These are phyloP conservation scores for Hymenoscyphus infarciens DNA, from an alignment of 2,329 filamentous ascomycete genomes.

Conservation along the genomic window DNA sequence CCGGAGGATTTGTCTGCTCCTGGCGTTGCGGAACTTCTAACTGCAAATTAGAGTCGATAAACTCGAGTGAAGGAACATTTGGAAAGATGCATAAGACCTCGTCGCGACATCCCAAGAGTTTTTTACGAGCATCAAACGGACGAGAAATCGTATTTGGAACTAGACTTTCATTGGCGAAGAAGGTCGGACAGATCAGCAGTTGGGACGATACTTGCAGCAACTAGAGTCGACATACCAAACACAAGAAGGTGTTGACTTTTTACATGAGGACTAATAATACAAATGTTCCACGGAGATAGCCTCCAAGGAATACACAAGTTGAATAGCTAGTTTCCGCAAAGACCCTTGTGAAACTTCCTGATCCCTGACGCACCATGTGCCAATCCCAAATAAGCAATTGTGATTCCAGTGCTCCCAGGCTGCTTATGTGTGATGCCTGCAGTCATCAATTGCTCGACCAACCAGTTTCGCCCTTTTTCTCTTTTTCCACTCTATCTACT, in stretches of 20 bases:
- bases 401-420: not conserved
- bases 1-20: constrained; percentile 43
- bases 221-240: not conserved
- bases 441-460: not conserved
- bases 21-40: constrained; percentile 55
- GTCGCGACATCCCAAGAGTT: not conserved
- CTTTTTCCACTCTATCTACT: too few relatives aligned
- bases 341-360: not conserved
- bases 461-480: not conserved
- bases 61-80: not conserved
- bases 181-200: not conserved
- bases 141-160: not conserved
- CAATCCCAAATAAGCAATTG: not conserved
- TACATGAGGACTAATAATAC: not conserved
- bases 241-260: not conserved
- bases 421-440: constrained; percentile 2
- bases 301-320: not conserved
- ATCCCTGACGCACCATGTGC: not conserved
- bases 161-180: not conserved
- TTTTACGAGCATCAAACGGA: not conserved
- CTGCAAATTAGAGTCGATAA: constrained; percentile 46
- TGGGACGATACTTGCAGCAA: not conserved
- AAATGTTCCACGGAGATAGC: not conserved
- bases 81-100: not conserved
- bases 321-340: not conserved